Base-by-base conservation (phyloP, 2,329 filamentous ascomycete species). In the Hypoxylon sp. region DNA sequence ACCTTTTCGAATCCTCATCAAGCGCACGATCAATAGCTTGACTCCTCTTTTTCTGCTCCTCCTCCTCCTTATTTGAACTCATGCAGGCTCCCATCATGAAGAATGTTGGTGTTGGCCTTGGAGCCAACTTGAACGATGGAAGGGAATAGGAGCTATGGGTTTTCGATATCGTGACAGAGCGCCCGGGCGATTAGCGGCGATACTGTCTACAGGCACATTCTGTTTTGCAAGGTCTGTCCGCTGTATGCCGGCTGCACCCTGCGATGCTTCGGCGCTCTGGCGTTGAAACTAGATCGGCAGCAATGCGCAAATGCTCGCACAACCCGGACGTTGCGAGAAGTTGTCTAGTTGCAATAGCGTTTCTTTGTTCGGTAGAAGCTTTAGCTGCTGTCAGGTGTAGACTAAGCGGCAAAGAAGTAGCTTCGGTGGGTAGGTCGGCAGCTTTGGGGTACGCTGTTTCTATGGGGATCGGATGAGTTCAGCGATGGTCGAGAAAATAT, bases 11-110 rank as follows among this genome's bases (percentile, higher is more conserved):
- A 80, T 99, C 96, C 78, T 98, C 95, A 79, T 98, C 95, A 68
- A 99, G 85, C 75, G 88, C 91, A 81, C 91, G 92, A 82, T 99
- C 96, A 77, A 99, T 99, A 79, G 91, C 91, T 82, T 97, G 94
- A 81, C 94, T 97, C 81, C 92, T 90, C 86, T 98, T 97, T 87
- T 96, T 97, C 85, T 94, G 90, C 78, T 97, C 94, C 78, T 86
- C 88, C 83, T 96, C 93, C 78, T 94, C 94, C 78, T 90, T 91
- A 79, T 88, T 91, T 71, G 90, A 90, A 82, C 93, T 97, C 88
- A 97, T 92, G 84, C 96, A 99, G 75, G 88, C 88, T 81, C 96
- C 96, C 96, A 99, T 99, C 69, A 70, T 73, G 70, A 12, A 63
- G 61, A 62, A 65, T 21, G 37, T 30, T 50, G 63, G 58, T 50